Conservation (phyloP, 768 basidiomycete genomes). For the Termitomyces eurrhizus region DNA sequence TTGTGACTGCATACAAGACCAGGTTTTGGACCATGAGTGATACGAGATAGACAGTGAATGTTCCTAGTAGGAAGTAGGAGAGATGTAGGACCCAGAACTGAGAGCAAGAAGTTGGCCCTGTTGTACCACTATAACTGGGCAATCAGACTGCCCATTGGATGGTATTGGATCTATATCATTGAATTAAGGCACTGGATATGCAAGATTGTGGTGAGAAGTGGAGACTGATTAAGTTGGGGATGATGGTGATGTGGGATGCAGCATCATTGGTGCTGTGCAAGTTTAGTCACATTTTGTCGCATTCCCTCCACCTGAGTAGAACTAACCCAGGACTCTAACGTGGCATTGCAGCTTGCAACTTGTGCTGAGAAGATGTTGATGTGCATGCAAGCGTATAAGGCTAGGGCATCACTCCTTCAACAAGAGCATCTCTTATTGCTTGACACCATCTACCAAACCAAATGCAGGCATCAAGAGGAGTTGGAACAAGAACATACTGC, state of each 20-base stretch:
- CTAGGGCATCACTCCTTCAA: conserved; percentile 18
- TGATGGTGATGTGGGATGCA: background rate
- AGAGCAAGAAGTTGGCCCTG: too few relatives aligned
- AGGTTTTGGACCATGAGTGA: too few relatives aligned
- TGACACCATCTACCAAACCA: conserved; percentile 15
- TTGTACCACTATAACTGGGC: background rate
- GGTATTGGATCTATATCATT: too few relatives aligned
- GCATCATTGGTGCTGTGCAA: background rate
- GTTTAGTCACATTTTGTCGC: background rate
- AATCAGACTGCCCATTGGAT: background rate
- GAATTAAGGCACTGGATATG: background rate
- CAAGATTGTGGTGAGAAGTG: background rate
- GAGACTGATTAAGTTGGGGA: background rate
- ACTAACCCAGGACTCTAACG: conserved; percentile 28
- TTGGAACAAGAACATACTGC: conserved; percentile 9
- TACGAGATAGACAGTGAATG: too few relatives aligned
- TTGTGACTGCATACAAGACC: too few relatives aligned
- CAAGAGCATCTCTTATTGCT: conserved; percentile 13
- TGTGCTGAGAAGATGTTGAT: conserved; percentile 42
- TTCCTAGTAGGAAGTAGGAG: too few relatives aligned
- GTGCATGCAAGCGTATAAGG: conserved; percentile 21
- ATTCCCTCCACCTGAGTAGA: conserved; percentile 8
- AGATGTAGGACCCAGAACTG: too few relatives aligned
- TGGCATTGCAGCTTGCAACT: conserved; percentile 46
- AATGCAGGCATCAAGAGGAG: conserved; percentile 6